phyloP scores from a whole-genome alignment of 139 green algal genomes.

The Axilococcus clingmanii region DNA sequence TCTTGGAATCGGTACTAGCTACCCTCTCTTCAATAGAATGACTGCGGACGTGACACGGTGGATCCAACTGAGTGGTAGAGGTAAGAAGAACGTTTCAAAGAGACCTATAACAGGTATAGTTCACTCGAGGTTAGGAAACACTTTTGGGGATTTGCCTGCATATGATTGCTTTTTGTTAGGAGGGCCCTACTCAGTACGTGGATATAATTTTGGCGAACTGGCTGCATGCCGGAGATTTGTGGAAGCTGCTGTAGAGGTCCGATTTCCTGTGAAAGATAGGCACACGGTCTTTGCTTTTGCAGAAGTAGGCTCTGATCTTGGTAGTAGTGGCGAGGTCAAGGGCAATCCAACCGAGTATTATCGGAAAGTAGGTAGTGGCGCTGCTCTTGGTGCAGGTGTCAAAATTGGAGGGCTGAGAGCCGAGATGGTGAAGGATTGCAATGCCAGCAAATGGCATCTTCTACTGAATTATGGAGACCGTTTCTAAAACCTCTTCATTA shows the following conservation, averaged over 20 bases:
- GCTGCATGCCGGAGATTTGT: slow-evolving; percentile 65
- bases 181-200: slow-evolving; percentile 83
- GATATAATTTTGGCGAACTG: slow-evolving; percentile 90
- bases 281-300: slow-evolving; percentile 73
- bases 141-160: slow-evolving; percentile 77
- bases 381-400: slow-evolving; percentile 64
- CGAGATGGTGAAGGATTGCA: slow-evolving; percentile 80
- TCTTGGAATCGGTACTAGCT: slow-evolving; percentile 48
- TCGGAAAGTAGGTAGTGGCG: slow-evolving; percentile 69
- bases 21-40: slow-evolving; percentile 68
- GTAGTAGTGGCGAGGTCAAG: slow-evolving; percentile 42
- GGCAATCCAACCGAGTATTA: slow-evolving; percentile 94
- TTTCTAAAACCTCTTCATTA: slow-evolving; percentile 63
- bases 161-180: slow-evolving; percentile 94
- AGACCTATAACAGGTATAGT: slow-evolving; percentile 71
- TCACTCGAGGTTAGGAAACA: slow-evolving; percentile 53
- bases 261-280: slow-evolving; percentile 56
- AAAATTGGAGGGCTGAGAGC: slow-evolving; percentile 69
- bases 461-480: slow-evolving; percentile 86
- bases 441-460: slow-evolving; percentile 57
- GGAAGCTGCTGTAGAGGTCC: slow-evolving; percentile 72
- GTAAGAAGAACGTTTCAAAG: slow-evolving; percentile 10
- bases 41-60: slow-evolving; percentile 53
- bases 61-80: slow-evolving; percentile 35
- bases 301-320: slow-evolving; percentile 81